A percentile compares a stretch with the other conserved stretches of the same genome.
Evolutionary conservation across 495 filamentous ascomycete genomes (phyloP).

Genomic region (Lasiosphaeriaceae sp.): DNA sequence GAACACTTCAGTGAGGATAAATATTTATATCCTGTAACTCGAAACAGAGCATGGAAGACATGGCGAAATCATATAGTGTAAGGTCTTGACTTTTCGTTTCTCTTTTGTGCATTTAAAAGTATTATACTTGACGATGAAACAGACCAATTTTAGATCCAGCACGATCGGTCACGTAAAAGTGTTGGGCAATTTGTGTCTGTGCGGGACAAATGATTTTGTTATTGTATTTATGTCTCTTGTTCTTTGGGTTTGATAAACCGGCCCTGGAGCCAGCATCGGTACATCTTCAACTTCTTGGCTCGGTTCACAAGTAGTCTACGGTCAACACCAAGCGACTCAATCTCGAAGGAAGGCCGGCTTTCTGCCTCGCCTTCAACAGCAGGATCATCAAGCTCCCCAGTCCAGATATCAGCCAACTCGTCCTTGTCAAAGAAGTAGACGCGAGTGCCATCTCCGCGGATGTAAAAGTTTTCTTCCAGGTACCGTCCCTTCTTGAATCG

Average conservation of each 20-base stretch:
- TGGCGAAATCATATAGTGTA: too few species aligned
- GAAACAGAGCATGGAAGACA: too few species aligned
- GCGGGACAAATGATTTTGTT: neutral
- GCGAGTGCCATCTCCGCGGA: constrained; percentile 89
- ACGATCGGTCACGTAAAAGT: neutral
- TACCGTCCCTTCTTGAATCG: constrained; percentile 92
- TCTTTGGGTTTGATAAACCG: constrained; percentile 69
- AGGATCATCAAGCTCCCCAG: constrained; percentile 29
- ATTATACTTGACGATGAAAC: too few species aligned
- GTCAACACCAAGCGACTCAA: constrained; percentile 75
- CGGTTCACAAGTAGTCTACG: constrained; percentile 88
- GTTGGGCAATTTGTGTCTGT: neutral
- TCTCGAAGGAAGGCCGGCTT: constrained; percentile 51
- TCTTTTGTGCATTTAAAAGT: too few species aligned
- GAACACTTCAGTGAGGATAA: too few species aligned
- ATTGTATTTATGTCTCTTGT: neutral
- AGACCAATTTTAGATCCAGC: too few species aligned
- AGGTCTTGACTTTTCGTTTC: too few species aligned
- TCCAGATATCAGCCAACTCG: constrained; percentile 77
- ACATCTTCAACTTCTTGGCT: constrained; percentile 90
- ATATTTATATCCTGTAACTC: too few species aligned
- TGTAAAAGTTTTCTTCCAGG: constrained; percentile 94
- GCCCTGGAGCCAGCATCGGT: constrained; percentile 95
- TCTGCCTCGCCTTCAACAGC: constrained; percentile 23
- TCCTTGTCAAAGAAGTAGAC: constrained; percentile 96